Evolutionary conservation across 257 asterid genomes (phyloP).

Genomic region (Capsicum pubescens): DNA sequence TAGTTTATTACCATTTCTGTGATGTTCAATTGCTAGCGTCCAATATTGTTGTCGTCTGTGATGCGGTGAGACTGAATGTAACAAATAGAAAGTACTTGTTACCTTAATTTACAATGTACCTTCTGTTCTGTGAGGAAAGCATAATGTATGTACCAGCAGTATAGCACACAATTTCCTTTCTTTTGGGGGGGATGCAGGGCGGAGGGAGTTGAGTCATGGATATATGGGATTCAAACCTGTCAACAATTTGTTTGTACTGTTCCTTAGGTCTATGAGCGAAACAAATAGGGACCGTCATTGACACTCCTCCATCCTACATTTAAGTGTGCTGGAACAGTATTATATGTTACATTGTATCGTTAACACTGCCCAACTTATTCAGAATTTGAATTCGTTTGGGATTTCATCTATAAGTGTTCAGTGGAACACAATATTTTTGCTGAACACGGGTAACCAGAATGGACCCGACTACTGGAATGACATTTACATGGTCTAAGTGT

Average conservation of each 20-base stretch:
- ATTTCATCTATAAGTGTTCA: not conserved
- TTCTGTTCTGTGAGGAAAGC: not conserved
- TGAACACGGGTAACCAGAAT: not conserved
- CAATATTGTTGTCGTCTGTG: not conserved
- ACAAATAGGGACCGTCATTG: slow-evolving; percentile 5
- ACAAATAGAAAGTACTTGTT: not conserved
- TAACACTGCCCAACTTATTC: not conserved
- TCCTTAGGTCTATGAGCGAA: not conserved
- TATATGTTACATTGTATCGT: not conserved
- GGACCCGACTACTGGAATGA: not conserved
- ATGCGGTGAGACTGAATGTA: not conserved
- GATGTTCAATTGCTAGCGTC: not conserved
- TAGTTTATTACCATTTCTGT: not conserved
- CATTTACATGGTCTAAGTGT: slow-evolving; percentile 3
- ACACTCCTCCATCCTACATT: slow-evolving; percentile 9
- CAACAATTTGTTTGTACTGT: slow-evolving; percentile 17
- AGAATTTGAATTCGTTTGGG: not conserved
- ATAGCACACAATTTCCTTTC: not conserved
- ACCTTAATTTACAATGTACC: slow-evolving; percentile 6
- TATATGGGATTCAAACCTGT: not conserved
- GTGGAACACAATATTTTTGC: not conserved
- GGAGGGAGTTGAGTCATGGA: slow-evolving; percentile 7
- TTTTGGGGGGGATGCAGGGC: not conserved
- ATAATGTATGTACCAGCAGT: not conserved
- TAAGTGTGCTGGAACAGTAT: slow-evolving; percentile 2